Conservation (phyloP, 108 stramenopile species). For the Nitzschia palea region DNA sequence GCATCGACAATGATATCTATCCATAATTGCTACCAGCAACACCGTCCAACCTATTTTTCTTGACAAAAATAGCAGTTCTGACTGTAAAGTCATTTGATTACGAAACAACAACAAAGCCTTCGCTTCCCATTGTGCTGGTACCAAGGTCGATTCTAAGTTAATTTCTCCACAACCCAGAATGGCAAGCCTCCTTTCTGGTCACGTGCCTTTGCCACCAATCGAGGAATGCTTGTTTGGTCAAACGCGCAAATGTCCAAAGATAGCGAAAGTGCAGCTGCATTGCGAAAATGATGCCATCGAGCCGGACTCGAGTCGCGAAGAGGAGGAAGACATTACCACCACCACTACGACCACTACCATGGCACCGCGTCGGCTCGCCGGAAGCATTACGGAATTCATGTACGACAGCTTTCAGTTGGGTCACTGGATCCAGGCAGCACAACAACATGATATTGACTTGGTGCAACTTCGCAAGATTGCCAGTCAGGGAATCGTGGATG, state of each 20-base stretch:
- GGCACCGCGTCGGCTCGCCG: not conserved
- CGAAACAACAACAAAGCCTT: no score
- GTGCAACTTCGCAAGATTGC: conserved; percentile 52
- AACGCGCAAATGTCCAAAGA: conserved; percentile 14
- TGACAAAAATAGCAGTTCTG: no score
- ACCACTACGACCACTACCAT: not conserved
- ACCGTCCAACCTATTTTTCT: no score
- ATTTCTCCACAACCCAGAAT: no score
- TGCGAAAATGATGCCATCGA: not conserved
- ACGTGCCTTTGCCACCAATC: conserved; percentile 22
- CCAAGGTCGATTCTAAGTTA: no score
- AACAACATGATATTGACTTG: conserved; percentile 55
- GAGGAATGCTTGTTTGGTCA: conserved; percentile 37
- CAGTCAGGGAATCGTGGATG: conserved; percentile 58
- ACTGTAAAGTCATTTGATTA: no score
- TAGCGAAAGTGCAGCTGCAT: not conserved
- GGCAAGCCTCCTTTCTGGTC: no score
- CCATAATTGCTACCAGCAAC: no score
- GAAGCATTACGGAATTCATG: not conserved
- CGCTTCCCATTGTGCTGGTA: no score
- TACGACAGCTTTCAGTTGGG: conserved; percentile 10
- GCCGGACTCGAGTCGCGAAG: not conserved
- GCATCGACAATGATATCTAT: no score
- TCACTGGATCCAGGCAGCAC: not conserved
- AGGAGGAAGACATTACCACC: not conserved